Evolutionary conservation across 2,329 filamentous ascomycete species (phyloP), one percentile per base, ranked within the genome.

Genomic region (Saccharata proteae): DNA sequence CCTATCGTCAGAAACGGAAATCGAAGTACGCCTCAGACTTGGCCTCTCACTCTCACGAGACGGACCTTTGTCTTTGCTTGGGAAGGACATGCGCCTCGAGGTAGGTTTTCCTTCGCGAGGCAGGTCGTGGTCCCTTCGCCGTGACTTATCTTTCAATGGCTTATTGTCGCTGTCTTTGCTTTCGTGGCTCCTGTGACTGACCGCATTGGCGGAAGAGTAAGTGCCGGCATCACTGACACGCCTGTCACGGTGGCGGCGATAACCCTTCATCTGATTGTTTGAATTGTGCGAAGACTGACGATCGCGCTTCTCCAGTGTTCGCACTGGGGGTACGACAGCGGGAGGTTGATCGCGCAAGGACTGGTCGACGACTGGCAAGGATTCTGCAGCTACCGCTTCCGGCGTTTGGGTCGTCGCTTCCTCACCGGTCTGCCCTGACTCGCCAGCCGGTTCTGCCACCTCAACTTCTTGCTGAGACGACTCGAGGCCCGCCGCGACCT

Each of bases 141-240:
- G 16, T 14, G 14, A 11, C 17, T 12, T n/a, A 13, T 9, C 8
- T 24, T 22, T 6, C 7, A 11, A 6, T 21, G 19, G 9, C 9
- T 18, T 16, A 10, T 12, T 32, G 2, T 32, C 30, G 10, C 26
- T 32, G 16, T 26, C 23, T 5, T 14, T 13, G 30, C 30, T 32
- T 10, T 22, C 26, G 2, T 22, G 26, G 21, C 18, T 26, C 30
- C 26, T 32, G 9, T 24, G 11, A n/a, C 30, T 32, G 0, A 24
- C 20, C 8, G 12, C 23, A 16, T 21, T 32, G 5, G 14, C 23
- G 4, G n/a, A n/a, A n/a, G 8, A 8, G 13, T 26, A 16, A 3
- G n/a, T 18, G 14, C 30, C 26, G 17, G 16, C 30, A 16, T 32
- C 30, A n/a, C 30, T 32, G 9, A 16, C 21, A 7, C 21, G 7